Conservation (phyloP, 2,329 filamentous ascomycete genomes). For the Curvularia sp. region DNA sequence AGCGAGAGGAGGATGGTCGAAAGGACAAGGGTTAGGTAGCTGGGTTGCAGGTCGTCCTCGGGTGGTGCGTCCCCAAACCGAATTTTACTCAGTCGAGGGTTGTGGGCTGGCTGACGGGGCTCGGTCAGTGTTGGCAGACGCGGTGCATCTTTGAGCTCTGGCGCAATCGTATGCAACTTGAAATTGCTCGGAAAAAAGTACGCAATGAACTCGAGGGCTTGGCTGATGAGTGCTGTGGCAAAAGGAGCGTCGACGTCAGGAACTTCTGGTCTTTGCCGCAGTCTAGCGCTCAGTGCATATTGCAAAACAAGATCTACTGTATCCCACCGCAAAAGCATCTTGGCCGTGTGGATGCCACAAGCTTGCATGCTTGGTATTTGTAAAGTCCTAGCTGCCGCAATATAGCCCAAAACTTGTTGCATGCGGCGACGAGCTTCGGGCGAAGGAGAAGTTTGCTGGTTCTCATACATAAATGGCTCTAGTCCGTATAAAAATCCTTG, state of each 20-base stretch:
- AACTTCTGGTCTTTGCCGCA: conserved; percentile 20
- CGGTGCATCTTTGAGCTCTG: conserved; percentile 57
- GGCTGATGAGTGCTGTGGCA: conserved; percentile 62
- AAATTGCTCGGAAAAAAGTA: conserved; percentile 67
- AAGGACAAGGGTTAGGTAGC: conserved; percentile 57
- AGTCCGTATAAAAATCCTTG: conserved; percentile 42
- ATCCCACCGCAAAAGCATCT: conserved; percentile 66
- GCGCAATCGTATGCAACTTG: conserved; percentile 61
- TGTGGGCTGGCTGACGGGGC: conserved; percentile 48
- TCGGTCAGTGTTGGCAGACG: conserved; percentile 53
- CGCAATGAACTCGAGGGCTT: conserved; percentile 65
- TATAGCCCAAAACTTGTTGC: conserved; percentile 62
- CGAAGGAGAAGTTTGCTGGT: conserved; percentile 29
- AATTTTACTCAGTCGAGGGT: conserved; percentile 67
- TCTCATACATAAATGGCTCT: conserved; percentile 34
- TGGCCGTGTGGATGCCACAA: conserved; percentile 67
- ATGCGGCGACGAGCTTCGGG: conserved; percentile 46
- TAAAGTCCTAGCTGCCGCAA: conserved; percentile 67
- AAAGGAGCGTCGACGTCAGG: conserved; percentile 60
- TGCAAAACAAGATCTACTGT: conserved; percentile 67
- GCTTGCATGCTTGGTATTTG: conserved; percentile 62
- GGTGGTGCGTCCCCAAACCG: conserved; percentile 72
- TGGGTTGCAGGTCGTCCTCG: conserved; percentile 51
- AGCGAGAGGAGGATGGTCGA: conserved; percentile 74
- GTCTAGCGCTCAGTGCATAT: conserved; percentile 58